phyloP scores from a whole-genome alignment of 352 stramenopile genomes.

The Phytophthora podocarpi region DNA sequence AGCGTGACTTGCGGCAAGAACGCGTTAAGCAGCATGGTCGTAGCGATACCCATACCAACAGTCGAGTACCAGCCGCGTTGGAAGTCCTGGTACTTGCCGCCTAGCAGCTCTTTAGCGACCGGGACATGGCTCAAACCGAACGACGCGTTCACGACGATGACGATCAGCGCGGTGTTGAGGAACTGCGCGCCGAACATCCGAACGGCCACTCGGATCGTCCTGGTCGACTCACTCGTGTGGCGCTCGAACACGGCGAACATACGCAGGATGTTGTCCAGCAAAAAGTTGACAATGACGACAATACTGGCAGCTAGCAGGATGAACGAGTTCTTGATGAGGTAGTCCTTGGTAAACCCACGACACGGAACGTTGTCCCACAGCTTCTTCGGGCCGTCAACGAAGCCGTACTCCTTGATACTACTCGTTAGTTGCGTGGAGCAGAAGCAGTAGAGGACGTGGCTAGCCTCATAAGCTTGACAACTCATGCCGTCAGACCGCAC shows the following conservation, averaged over 20 bases:
- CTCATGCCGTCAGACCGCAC: slow-evolving; percentile 13
- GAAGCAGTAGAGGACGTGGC: slow-evolving; percentile 51
- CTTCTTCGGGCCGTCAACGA: slow-evolving; percentile 37
- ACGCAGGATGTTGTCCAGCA: slow-evolving; percentile 49
- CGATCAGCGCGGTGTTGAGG: slow-evolving; percentile 63
- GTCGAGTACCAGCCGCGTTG: slow-evolving; percentile 59
- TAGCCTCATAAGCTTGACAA: slow-evolving; percentile 43
- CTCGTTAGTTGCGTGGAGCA: slow-evolving; percentile 39
- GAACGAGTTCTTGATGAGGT: slow-evolving; percentile 51
- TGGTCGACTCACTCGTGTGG: slow-evolving; percentile 56
- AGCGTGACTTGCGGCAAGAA: slow-evolving; percentile 52
- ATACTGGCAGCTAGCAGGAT: slow-evolving; percentile 45
- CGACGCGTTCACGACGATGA: slow-evolving; percentile 58
- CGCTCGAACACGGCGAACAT: slow-evolving; percentile 53
- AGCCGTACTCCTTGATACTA: slow-evolving; percentile 38
- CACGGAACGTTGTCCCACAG: slow-evolving; percentile 46
- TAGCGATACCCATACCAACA: slow-evolving; percentile 56
- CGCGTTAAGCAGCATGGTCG: slow-evolving; percentile 62
- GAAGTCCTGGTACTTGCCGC: slow-evolving; percentile 56
- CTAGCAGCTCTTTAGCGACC: slow-evolving; percentile 40
- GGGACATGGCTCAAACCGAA: slow-evolving; percentile 36
- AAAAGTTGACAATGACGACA: slow-evolving; percentile 55
- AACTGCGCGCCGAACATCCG: slow-evolving; percentile 64
- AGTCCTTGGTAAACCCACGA: slow-evolving; percentile 48
- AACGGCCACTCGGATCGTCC: slow-evolving; percentile 43